A percentile compares a stretch with the other conserved stretches of the same genome.
Conservation (phyloP, 2,329 filamentous ascomycete species). For the Aspergillus ochraceus region DNA sequence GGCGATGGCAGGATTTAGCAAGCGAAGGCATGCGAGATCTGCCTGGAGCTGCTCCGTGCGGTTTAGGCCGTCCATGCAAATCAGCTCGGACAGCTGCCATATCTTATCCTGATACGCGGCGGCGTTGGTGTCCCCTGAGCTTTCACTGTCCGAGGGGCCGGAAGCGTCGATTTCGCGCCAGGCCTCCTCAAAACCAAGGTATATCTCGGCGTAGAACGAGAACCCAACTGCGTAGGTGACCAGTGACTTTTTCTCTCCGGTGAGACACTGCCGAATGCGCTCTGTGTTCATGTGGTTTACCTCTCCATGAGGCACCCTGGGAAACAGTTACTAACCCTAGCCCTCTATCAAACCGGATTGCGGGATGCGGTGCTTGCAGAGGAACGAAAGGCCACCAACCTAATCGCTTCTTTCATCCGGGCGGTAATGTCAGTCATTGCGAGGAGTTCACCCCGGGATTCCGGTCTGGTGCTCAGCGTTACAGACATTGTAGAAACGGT, state of each 20-base stretch:
- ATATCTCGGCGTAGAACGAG: not conserved
- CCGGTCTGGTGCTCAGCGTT: not conserved
- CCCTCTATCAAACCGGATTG: not conserved
- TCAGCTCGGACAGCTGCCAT: not conserved
- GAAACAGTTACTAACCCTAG: not conserved
- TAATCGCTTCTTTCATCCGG: not conserved
- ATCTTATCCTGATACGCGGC: not conserved
- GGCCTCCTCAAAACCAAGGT: constrained; percentile 1
- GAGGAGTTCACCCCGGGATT: too few relatives aligned
- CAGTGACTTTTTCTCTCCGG: not conserved
- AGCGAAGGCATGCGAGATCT: not conserved
- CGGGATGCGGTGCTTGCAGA: too few relatives aligned
- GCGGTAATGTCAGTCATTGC: not conserved
- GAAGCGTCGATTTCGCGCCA: not conserved
- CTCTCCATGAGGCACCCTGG: not conserved
- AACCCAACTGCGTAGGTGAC: not conserved
- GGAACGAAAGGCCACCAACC: not conserved
- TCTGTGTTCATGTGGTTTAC: not conserved
- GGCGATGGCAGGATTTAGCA: not conserved
- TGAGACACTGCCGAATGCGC: not conserved
- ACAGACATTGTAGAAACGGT: not conserved
- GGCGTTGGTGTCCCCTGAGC: not conserved
- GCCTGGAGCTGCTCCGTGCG: not conserved
- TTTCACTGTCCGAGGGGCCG: not conserved
- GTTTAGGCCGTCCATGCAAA: not conserved